phyloP scores from a whole-genome alignment of 176 grass and related monocot genomes.

The Tillandsia fasciculata region DNA sequence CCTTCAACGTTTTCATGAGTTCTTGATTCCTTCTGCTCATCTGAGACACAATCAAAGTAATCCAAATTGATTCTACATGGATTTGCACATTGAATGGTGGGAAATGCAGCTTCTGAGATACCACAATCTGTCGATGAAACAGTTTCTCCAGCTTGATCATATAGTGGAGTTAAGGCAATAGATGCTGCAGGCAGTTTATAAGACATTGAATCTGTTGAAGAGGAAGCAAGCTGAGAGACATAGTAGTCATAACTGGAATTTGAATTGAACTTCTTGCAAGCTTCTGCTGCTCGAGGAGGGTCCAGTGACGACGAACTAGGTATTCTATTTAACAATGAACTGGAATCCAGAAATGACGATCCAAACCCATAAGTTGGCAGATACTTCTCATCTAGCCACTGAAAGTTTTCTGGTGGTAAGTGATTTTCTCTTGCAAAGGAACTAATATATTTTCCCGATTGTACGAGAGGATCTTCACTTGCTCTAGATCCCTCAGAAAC shows the following conservation, averaged over 20 bases:
- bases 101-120: constrained; percentile 22
- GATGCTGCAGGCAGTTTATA: constrained; percentile 14
- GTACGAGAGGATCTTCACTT: constrained; percentile 19
- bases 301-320: constrained; percentile 16
- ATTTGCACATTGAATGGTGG: constrained; percentile 35
- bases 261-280: constrained; percentile 23
- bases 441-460: constrained; percentile 17
- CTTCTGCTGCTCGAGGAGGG: not conserved
- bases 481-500: constrained; percentile 15
- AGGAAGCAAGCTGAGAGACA: constrained; percentile 35
- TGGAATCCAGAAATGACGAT: constrained; percentile 18
- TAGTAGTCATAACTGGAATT: constrained; percentile 34
- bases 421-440: constrained; percentile 17
- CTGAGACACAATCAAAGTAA: constrained; percentile 42
- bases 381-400: constrained; percentile 17
- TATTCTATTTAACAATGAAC: constrained; percentile 16
- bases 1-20: not conserved
- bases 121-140: constrained; percentile 22
- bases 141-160: constrained; percentile 20
- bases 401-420: constrained; percentile 25
- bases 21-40: constrained; percentile 31
- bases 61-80: constrained; percentile 49
- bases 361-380: constrained; percentile 30
- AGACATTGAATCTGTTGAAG: constrained; percentile 16
- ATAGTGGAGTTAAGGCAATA: not conserved